phyloP scores from a whole-genome alignment of 169 alveolate species.

The Miamiensis avidus region DNA sequence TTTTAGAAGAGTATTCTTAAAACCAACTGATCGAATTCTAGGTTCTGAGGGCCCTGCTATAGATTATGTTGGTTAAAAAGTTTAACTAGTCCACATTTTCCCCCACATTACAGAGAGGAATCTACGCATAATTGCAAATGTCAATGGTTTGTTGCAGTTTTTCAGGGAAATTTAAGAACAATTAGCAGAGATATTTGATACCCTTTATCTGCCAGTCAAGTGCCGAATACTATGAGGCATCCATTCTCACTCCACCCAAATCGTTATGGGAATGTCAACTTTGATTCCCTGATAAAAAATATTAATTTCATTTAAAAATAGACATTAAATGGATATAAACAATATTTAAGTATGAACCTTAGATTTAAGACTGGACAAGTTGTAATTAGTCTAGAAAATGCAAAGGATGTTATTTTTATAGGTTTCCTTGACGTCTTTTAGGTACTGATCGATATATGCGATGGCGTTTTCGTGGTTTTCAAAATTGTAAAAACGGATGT shows the following conservation, averaged over 20 bases:
- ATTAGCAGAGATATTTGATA: conserved; percentile 49
- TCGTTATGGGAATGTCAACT: conserved; percentile 37
- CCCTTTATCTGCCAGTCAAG: conserved; percentile 81
- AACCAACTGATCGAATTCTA: conserved; percentile 65
- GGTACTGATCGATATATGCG: background rate
- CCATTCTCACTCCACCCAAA: conserved; percentile 37
- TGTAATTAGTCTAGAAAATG: conserved; percentile 13
- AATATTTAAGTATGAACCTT: conserved; percentile 24
- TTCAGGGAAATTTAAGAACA: conserved; percentile 36
- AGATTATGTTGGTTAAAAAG: conserved; percentile 67
- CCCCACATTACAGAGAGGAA: conserved; percentile 75
- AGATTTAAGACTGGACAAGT: conserved; percentile 1
- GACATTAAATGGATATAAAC: conserved; percentile 33
- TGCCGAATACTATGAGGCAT: conserved; percentile 62
- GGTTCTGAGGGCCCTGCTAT: conserved; percentile 59
- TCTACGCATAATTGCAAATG: conserved; percentile 60
- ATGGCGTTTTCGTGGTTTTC: background rate
- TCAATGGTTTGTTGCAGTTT: conserved; percentile 55
- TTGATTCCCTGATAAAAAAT: conserved; percentile 4
- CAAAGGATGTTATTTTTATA: conserved; percentile 5
- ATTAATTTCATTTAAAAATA: conserved; percentile 37
- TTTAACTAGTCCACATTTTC: conserved; percentile 58
- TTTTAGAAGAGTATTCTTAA: conserved; percentile 60
- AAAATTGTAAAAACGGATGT: background rate
- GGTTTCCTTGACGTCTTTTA: background rate